Evolutionary conservation across 768 basidiomycete species (phyloP), one percentile per base, ranked within the genome.

Genomic region (Tylopilus sp.): DNA sequence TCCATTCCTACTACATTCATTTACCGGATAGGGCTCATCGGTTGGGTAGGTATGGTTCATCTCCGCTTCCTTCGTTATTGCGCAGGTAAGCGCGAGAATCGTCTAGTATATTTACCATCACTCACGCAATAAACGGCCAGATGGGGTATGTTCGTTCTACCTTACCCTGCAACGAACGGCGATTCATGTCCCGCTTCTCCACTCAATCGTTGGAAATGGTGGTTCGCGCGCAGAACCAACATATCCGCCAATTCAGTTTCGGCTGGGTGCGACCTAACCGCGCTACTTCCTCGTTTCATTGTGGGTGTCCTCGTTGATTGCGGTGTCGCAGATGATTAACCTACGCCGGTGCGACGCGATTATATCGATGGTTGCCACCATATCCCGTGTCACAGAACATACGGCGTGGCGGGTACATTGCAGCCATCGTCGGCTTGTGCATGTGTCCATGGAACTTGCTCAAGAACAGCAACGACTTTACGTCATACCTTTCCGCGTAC

Each of bases 161-260:
- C 26, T 34, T 26, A 6, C 43, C 43, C 28, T 12, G 26, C 30
- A 33, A 48, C 40, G 53, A 49, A 67, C 63, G 52, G 61, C 56
- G 53, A 61, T 33, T 55, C 49, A 59, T 50, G 41, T 16, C 41
- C 13, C 29, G 24, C 43, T 50, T 45, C 34, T 26, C 17, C 38
- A 48, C 40, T 34, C 42, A 44, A 44, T 8, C 43, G 53, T 45
- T 50, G 59, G 21, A 19, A 43, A 56, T 57, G 46, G 45, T 19
- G 49, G 49, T 43, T 31, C 29, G 43, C 33, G 48, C 21, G 30
- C 41, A 48, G 84, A 17, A 88, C 86, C 28, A 91, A 89, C 67
- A 86, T 89, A 61, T 86, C 87, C 11, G 89, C 89, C 28, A 92
- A 92, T 72, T 85, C 86, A 6, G 81, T 92, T 63, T 86, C 84